phyloP scores from a whole-genome alignment of 768 basidiomycete species.

The Candolleomyces eurysporus region DNA sequence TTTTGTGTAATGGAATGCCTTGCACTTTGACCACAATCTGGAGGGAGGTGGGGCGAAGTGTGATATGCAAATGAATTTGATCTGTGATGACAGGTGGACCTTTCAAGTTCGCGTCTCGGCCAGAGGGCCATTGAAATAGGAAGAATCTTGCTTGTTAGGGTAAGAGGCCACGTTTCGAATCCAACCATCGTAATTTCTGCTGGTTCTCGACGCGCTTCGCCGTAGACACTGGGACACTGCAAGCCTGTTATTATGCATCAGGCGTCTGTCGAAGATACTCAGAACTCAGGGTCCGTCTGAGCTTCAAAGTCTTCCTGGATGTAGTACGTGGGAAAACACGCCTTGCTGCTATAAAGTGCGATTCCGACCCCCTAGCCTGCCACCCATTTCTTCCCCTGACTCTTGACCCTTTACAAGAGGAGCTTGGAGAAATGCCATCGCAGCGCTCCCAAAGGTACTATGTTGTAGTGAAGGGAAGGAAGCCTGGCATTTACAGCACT shows the following conservation, averaged over 20 bases:
- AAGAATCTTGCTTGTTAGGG: background rate
- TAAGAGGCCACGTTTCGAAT: background rate
- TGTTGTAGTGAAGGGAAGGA: slow-evolving; percentile 36
- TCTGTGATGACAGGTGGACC: background rate
- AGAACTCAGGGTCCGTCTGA: slow-evolving; percentile 1
- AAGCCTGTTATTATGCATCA: background rate
- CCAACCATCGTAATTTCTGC: too few species aligned
- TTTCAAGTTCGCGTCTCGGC: background rate
- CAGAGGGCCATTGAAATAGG: background rate
- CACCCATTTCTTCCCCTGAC: slow-evolving; percentile 1
- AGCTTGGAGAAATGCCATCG: slow-evolving; percentile 7
- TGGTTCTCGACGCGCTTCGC: too few species aligned
- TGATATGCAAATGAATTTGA: background rate
- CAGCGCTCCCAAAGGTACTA: slow-evolving; percentile 37
- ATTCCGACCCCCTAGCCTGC: slow-evolving; percentile 15
- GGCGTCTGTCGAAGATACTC: background rate
- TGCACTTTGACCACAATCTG: too few species aligned
- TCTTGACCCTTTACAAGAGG: background rate
- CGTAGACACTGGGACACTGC: background rate
- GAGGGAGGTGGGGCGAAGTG: too few species aligned
- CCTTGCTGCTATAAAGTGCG: slow-evolving; percentile 2
- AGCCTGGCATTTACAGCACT: slow-evolving; percentile 36
- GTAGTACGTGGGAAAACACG: slow-evolving; percentile 3
- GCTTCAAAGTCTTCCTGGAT: background rate
- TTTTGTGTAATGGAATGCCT: background rate